phyloP scores from a whole-genome alignment of 2,329 filamentous ascomycete species.

The Capronia epimyces region DNA sequence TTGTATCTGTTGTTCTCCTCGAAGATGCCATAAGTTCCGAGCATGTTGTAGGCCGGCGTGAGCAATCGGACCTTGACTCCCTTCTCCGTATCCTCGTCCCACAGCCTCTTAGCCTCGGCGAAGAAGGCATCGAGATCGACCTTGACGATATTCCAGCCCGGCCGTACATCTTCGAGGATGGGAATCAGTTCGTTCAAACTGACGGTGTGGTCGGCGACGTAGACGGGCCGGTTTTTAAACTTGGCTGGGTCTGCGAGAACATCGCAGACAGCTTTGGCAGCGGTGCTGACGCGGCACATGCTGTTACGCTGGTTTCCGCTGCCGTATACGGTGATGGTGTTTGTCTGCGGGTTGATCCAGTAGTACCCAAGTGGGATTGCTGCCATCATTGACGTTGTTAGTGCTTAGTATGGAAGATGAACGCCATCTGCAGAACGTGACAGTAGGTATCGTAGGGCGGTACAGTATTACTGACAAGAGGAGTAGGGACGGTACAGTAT shows the following conservation, averaged over 20 bases:
- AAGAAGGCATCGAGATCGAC: constrained; percentile 11
- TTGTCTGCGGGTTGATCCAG: constrained; percentile 15
- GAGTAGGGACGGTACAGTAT: no score
- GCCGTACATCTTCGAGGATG: constrained; percentile 8
- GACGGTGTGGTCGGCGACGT: constrained; percentile 14
- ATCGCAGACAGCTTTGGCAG: constrained; percentile 12
- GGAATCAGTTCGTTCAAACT: constrained; percentile 15
- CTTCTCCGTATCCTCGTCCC: constrained; percentile 13
- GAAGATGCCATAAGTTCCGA: constrained; percentile 15
- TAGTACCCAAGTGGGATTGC: constrained; percentile 16
- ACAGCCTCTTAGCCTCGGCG: constrained; percentile 11
- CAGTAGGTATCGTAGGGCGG: no score
- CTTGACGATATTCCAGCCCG: constrained; percentile 9
- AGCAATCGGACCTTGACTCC: constrained; percentile 9
- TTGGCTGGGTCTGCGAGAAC: constrained; percentile 7
- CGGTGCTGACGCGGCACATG: constrained; percentile 12
- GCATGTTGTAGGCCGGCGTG: constrained; percentile 12
- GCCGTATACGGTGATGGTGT: constrained; percentile 13
- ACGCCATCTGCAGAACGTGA: no score
- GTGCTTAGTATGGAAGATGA: not conserved
- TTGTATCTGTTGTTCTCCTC: constrained; percentile 13
- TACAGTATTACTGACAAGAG: no score
- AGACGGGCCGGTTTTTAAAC: constrained; percentile 9
- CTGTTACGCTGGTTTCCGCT: constrained; percentile 12
- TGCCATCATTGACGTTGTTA: not conserved